phyloP scores from a whole-genome alignment of 139 green algal species.

The Chlorella sp. region DNA sequence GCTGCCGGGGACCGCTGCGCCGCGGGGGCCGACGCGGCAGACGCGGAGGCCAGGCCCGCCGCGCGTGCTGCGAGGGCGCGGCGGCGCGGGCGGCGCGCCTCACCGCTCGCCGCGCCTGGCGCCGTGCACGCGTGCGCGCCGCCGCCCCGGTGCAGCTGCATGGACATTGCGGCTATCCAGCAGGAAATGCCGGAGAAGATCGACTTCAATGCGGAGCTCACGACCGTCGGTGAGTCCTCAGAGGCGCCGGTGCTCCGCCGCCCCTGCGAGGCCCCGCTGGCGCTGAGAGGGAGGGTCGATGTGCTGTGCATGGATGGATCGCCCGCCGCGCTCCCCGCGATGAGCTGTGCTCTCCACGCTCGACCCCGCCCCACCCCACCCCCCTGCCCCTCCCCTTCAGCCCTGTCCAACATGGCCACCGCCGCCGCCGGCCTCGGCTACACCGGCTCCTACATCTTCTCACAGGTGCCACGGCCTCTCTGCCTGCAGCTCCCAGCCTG shows the following conservation, averaged over 20 bases:
- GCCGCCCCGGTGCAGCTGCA: conserved; percentile 45
- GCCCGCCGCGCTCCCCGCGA: no score
- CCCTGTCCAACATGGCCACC: conserved; percentile 65
- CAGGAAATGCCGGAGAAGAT: conserved; percentile 57
- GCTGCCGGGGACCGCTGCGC: no score
- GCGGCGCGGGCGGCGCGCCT: neutral
- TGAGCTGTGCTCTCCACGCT: neutral
- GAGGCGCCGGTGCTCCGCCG: neutral
- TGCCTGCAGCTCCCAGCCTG: no score
- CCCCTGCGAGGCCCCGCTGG: neutral
- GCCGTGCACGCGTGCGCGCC: no score
- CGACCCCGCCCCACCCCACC: neutral
- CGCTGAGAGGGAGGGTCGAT: neutral
- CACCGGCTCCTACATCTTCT: conserved; percentile 60
- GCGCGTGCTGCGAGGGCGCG: conserved; percentile 8
- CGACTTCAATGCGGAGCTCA: conserved; percentile 75
- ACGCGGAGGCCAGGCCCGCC: no score
- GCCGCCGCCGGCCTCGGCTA: conserved; percentile 63
- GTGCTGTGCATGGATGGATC: neutral
- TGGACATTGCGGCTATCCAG: conserved; percentile 72
- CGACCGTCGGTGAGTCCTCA: conserved; percentile 44
- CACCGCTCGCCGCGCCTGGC: neutral
- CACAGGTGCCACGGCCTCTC: no score
- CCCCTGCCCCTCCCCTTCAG: conserved; percentile 13
- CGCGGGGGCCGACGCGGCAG: no score